phyloP scores from a whole-genome alignment of 2,329 filamentous ascomycete genomes.

The Geosmithia flava region DNA sequence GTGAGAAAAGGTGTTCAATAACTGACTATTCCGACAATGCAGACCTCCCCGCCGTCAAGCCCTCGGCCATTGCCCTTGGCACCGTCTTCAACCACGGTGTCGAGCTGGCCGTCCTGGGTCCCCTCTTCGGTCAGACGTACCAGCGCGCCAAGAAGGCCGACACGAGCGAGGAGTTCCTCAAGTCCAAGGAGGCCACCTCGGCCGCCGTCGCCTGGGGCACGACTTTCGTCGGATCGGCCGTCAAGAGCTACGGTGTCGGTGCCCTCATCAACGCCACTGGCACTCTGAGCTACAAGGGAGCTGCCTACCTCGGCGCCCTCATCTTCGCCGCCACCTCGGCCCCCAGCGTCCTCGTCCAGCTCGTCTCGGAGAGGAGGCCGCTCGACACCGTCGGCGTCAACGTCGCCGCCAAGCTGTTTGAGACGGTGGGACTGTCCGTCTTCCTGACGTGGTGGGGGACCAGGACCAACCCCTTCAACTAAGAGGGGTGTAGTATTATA shows the following conservation, averaged over 20 bases:
- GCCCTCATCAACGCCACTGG: constrained; percentile 90
- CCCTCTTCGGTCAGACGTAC: constrained; percentile 91
- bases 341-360: constrained; percentile 75
- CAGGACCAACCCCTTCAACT: constrained; percentile 83
- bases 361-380: constrained; percentile 85
- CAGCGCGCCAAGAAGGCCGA: constrained; percentile 82
- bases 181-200: constrained; percentile 81
- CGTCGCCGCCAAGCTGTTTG: constrained; percentile 71
- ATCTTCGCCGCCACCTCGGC: constrained; percentile 88
- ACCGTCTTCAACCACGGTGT: constrained; percentile 90
- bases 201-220: constrained; percentile 85
- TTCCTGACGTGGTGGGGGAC: constrained; percentile 98
- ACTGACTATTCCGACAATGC: too few relatives aligned
- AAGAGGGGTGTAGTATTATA: too few relatives aligned
- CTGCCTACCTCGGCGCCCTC: constrained; percentile 80
- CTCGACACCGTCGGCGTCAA: constrained; percentile 82
- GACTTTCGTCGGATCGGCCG: constrained; percentile 74
- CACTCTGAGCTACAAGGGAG: constrained; percentile 92
- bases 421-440: constrained; percentile 83
- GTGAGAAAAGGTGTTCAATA: background rate
- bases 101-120: constrained; percentile 76
- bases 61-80: constrained; percentile 92
- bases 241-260: constrained; percentile 83
- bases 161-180: constrained; percentile 92
- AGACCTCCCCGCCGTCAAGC: constrained; percentile 74